Base-by-base conservation (phyloP, 2,329 filamentous ascomycete species). In the Aulographum hederae region DNA sequence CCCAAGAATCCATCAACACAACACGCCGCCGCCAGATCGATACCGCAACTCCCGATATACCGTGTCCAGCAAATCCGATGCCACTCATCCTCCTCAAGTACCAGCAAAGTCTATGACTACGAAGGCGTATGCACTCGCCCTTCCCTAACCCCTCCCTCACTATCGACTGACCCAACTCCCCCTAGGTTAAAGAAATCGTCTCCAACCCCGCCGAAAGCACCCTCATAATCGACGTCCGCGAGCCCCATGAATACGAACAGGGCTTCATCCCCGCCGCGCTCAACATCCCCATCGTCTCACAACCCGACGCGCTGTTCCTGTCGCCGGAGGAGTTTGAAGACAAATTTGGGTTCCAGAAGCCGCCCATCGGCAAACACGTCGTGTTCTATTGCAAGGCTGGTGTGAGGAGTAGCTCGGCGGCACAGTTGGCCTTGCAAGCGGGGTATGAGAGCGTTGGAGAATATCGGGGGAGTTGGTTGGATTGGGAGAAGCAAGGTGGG, bases 321-420 rank as follows among this genome's bases (percentile, higher is more conserved):
- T 51, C 63, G 0, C 61, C 65, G 0, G 77, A 80, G 10, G 84
- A 93, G 39, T 95, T 95, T 47, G 68, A 78, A 47, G 79, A 82
- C 37, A 60, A 75, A 12, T 85, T 82, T 53, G 85, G 82, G 3
- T 92, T 78, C 46, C 57, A 64, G 36, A 78, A 80, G 37, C 85
- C 76, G 0, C 44, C 45, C 2, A 59, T 58, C 37, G 61, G 69
- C 28, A 45, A 51, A 30, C 52, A 60, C 37, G 43, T 93, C 11
- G 65, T 95, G 3, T 89, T 95, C 46, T 95, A 93, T 54, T 98
- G 89, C 58, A 91, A 82, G 58, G 75, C 85, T 0, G 89, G 89
- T 2, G 80, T 95, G 39, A 65, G 89, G 48, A 82, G 80, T 43
- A 61, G 65, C 28, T 69, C 78, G 1, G 85, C 85, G 5, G 84